phyloP scores from a whole-genome alignment of 805 yeast species.

The Candida ponderosae region DNA sequence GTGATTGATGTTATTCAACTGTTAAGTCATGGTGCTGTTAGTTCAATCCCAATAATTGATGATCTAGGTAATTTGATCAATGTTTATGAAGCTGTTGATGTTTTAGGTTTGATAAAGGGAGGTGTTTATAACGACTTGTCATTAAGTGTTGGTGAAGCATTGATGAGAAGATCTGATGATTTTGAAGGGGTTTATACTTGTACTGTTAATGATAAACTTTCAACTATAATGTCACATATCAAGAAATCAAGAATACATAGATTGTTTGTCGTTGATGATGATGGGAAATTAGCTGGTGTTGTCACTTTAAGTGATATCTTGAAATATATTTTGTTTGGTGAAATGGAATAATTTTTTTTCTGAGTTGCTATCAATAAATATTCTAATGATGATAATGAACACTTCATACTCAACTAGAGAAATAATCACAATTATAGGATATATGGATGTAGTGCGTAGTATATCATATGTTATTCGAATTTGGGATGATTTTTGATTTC shows the following conservation, averaged over 20 bases:
- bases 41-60: conserved; percentile 91
- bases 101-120: conserved; percentile 84
- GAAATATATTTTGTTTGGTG: conserved; percentile 70
- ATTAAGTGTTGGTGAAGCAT: conserved; percentile 90
- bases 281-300: conserved; percentile 71
- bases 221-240: conserved; percentile 88
- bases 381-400: too few species aligned
- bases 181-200: conserved; percentile 98
- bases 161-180: conserved; percentile 88
- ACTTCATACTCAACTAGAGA: too few species aligned
- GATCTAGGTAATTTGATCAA: conserved; percentile 62
- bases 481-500: too few species aligned
- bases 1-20: conserved; percentile 88
- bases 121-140: conserved; percentile 89
- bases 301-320: conserved; percentile 88
- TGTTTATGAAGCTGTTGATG: conserved; percentile 95
- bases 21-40: conserved; percentile 71
- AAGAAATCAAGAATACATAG: conserved; percentile 88
- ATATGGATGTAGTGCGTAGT: too few species aligned
- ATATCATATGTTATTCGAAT: too few species aligned
- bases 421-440: too few species aligned
- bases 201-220: conserved; percentile 75
- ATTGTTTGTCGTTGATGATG: conserved; percentile 84
- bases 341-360: conserved; percentile 6
- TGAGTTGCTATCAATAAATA: too few species aligned